A percentile compares a stretch with the other conserved stretches of the same genome.
Conservation (phyloP, 768 basidiomycete genomes). For the Pulveroboletus sp. region DNA sequence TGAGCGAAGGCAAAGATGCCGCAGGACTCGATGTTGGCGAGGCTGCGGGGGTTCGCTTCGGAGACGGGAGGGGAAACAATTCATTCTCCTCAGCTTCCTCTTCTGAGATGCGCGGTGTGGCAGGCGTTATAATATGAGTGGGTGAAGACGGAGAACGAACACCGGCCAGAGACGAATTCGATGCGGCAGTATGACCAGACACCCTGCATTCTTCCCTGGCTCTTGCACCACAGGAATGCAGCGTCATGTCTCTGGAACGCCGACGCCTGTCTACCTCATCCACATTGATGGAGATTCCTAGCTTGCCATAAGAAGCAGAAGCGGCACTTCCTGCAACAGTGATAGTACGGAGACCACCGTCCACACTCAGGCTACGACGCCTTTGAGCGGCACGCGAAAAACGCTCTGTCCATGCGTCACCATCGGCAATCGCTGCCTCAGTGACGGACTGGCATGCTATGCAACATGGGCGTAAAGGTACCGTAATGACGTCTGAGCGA, state of each 20-base stretch:
- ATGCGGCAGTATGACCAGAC: background rate
- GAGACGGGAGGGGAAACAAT: conserved; percentile 57
- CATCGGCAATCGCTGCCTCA: conserved; percentile 51
- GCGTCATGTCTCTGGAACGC: conserved; percentile 36
- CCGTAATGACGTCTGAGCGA: conserved; percentile 40
- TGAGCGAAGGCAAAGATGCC: conserved; percentile 27
- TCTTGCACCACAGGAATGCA: background rate
- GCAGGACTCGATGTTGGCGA: conserved; percentile 36
- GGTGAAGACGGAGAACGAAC: conserved; percentile 11
- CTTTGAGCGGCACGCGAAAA: conserved; percentile 61
- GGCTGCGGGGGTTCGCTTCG: conserved; percentile 46
- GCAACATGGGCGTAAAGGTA: conserved; percentile 73
- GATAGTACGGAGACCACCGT: conserved; percentile 29
- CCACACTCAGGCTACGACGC: conserved; percentile 44
- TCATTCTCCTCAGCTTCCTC: conserved; percentile 44
- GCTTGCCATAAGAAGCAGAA: conserved; percentile 17
- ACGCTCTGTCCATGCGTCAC: conserved; percentile 56
- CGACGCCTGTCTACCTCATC: conserved; percentile 63
- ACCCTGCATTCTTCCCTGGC: background rate
- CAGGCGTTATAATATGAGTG: background rate
- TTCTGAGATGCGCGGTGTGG: conserved; percentile 29
- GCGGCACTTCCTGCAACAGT: conserved; percentile 30
- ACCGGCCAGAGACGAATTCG: background rate
- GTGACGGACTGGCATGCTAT: conserved; percentile 54
- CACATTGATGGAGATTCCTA: conserved; percentile 42